These are phyloP conservation scores for Xerocomellus intermedius DNA, from an alignment of 768 basidiomycete species.

Conservation along the genomic window DNA sequence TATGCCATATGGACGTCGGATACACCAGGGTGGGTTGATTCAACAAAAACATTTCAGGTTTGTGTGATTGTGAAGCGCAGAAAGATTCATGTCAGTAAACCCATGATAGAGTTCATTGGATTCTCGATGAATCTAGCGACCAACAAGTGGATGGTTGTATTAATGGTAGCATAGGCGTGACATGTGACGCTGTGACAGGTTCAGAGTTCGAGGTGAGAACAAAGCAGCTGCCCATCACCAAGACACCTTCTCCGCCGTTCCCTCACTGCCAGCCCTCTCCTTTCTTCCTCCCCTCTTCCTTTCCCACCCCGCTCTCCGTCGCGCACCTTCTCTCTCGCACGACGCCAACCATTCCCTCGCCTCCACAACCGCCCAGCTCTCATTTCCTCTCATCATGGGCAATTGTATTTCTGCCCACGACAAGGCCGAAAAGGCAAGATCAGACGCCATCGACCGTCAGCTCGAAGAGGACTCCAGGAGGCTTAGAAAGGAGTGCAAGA, in stretches of 20 bases:
- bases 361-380: background rate
- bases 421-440: slow-evolving; percentile 57
- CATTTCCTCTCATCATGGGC: slow-evolving; percentile 47
- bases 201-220: slow-evolving; percentile 22
- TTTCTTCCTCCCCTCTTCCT: no score
- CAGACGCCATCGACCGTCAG: slow-evolving; percentile 76
- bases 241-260: slow-evolving; percentile 8
- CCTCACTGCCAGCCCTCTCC: background rate
- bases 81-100: background rate
- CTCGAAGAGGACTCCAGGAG: slow-evolving; percentile 83
- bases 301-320: background rate
- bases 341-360: background rate
- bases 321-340: background rate
- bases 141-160: no score
- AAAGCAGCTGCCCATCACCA: slow-evolving; percentile 19
- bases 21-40: background rate
- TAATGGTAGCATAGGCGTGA: background rate
- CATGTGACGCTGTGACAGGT: slow-evolving; percentile 23
- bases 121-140: background rate
- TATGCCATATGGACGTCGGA: slow-evolving; percentile 16
- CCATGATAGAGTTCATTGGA: background rate
- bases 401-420: slow-evolving; percentile 61
- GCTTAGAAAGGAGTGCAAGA: slow-evolving; percentile 89
- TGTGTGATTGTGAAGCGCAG: no score
- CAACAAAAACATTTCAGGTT: background rate